These are phyloP conservation scores for Candida glucosophila DNA, from an alignment of 1,139 yeast species.

Conservation along the genomic window DNA sequence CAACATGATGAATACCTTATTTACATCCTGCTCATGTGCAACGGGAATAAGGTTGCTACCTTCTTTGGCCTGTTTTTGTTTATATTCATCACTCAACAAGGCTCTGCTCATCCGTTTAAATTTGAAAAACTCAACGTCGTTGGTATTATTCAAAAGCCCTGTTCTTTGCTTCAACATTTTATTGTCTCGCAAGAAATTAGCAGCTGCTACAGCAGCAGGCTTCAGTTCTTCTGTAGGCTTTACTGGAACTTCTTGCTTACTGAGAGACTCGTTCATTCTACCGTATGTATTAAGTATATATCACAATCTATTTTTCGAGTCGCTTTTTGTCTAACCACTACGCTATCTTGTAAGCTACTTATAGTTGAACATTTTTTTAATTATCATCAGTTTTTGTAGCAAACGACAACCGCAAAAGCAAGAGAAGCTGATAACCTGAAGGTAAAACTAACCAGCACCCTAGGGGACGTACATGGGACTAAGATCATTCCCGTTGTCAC, in stretches of 20 bases:
- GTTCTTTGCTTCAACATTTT: conserved; percentile 64
- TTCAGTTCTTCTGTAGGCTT: conserved; percentile 11
- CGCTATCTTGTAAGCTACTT: too few species aligned
- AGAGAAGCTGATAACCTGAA: too few species aligned
- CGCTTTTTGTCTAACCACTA: too few species aligned
- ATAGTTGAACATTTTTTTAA: too few species aligned
- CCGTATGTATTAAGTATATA: too few species aligned
- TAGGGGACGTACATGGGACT: too few species aligned
- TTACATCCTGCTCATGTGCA: conserved; percentile 45
- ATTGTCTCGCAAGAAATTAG: conserved; percentile 62
- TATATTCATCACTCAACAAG: conserved; percentile 64
- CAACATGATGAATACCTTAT: conserved; percentile 53
- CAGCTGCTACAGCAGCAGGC: conserved; percentile 42
- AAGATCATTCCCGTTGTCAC: too few species aligned
- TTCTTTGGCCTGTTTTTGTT: conserved; percentile 45
- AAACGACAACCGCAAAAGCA: too few species aligned
- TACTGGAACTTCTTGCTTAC: conserved; percentile 3
- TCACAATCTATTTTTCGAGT: too few species aligned
- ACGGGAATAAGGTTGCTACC: conserved; percentile 51
- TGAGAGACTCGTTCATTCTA: too few species aligned
- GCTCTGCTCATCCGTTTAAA: conserved; percentile 79
- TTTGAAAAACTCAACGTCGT: conserved; percentile 72
- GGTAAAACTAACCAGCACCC: too few species aligned
- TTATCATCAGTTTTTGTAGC: too few species aligned
- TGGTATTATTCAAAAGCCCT: conserved; percentile 64